Conservation (phyloP, 805 yeast species). For the Lachancea fermentati region DNA sequence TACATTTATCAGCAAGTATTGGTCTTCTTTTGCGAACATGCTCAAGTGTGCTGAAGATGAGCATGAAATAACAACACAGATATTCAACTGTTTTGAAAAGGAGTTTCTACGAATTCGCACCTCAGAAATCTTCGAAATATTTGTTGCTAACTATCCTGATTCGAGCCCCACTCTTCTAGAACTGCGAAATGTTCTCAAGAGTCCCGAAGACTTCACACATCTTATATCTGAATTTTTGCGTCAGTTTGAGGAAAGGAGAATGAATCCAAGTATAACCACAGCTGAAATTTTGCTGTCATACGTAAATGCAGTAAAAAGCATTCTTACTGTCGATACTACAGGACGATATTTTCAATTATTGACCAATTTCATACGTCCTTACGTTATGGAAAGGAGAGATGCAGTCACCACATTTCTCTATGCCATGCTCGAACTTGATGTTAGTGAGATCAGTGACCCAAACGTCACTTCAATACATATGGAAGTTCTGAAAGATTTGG, state of each 20-base stretch:
- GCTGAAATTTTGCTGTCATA: slow-evolving; percentile 63
- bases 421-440: slow-evolving; percentile 52
- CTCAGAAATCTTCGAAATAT: slow-evolving; percentile 53
- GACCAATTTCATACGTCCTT: slow-evolving; percentile 66
- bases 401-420: slow-evolving; percentile 62
- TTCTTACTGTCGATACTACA: slow-evolving; percentile 74
- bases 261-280: slow-evolving; percentile 82
- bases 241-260: slow-evolving; percentile 30
- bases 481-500: slow-evolving; percentile 13
- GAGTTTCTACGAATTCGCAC: slow-evolving; percentile 39
- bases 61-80: slow-evolving; percentile 21
- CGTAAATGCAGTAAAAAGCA: slow-evolving; percentile 64
- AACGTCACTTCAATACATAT: slow-evolving; percentile 7
- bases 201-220: slow-evolving; percentile 24
- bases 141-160: slow-evolving; percentile 45
- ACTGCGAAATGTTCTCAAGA: slow-evolving; percentile 45
- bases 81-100: slow-evolving; percentile 23
- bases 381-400: slow-evolving; percentile 69
- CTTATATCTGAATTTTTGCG: slow-evolving; percentile 17
- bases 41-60: slow-evolving; percentile 25
- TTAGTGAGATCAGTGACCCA: slow-evolving; percentile 13
- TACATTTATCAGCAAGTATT: slow-evolving; percentile 22
- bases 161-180: slow-evolving; percentile 54
- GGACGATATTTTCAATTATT: slow-evolving; percentile 79
- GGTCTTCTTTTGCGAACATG: slow-evolving; percentile 21